Base-by-base conservation (phyloP, 2,329 filamentous ascomycete genomes). In the Neocucurbitaria cava region DNA sequence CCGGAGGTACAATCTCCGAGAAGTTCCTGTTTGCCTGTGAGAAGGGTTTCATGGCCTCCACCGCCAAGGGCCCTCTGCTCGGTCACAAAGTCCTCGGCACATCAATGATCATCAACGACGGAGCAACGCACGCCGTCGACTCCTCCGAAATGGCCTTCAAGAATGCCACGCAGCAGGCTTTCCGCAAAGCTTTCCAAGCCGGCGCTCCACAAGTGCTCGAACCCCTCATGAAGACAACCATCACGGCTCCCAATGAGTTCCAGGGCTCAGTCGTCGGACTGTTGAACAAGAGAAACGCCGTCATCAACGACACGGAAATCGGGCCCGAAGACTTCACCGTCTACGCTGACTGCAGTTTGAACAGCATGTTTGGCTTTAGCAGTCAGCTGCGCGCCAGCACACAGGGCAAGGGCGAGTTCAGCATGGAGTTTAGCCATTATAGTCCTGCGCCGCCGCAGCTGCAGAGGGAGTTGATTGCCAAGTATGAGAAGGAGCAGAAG, bases 371-470 rank as follows among this genome's bases (percentile, higher is more conserved):
- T 76, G 95, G 95, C 60, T 98, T 99, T 81, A 93, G 89, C 70
- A 91, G 89, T 38, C 91, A 96, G 78, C 79, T 99, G 64, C 86
- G 95, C 67, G 95, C 95, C 13, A 91, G 93, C 20, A 98, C 93
- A 2, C 95, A 99, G 81, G 95, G 95, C 59, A 99, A 99, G 84
- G 95, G 95, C 70, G 95, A 99, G 81, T 99, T 97, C 74, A 90
- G 86, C 70, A 98, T 99, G 95, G 95, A 99, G 79, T 99, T 99
- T 72, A 95, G 90, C 77, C 95, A 98, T 80, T 99, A 99, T 71
- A 87, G 90, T 47, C 83, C 92, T 46, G 92, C 95, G 54, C 90
- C 93, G 44, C 86, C 87, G 68, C 93, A 98, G 74, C 76, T 98
- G 76, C 95, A 99, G 89, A 89, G 85, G 77, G 88, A 90, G 73